These are phyloP conservation scores for Oryza australiensis DNA, from an alignment of 176 grass and related monocot genomes.

Conservation along the genomic window DNA sequence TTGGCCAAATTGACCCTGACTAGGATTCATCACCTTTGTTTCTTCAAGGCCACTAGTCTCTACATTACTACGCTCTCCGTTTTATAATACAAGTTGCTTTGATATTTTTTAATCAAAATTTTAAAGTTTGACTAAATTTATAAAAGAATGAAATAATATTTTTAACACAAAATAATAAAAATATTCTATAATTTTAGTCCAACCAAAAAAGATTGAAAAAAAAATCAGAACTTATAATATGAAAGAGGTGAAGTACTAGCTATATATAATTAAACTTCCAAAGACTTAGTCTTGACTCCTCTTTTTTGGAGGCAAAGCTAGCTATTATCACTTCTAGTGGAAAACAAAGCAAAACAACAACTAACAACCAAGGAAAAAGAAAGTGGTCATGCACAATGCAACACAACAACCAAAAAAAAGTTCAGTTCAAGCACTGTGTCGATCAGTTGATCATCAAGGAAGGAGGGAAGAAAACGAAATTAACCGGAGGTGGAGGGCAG, in stretches of 20 bases:
- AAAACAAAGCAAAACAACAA: background rate
- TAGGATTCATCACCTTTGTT: slow-evolving; percentile 20
- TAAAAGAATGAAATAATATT: too few species aligned
- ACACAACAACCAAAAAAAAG: background rate
- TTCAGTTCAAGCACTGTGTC: background rate
- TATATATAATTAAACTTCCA: background rate
- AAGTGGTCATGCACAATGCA: background rate
- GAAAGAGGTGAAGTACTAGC: too few species aligned
- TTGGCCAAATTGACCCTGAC: slow-evolving; percentile 28
- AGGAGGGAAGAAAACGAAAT: background rate
- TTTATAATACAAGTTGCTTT: too few species aligned
- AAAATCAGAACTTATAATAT: too few species aligned
- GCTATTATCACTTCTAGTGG: background rate
- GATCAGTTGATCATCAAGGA: background rate
- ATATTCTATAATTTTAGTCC: too few species aligned
- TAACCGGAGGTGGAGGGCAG: background rate
- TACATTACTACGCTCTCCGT: too few species aligned
- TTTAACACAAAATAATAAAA: too few species aligned
- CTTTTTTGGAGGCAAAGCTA: background rate
- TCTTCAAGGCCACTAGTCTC: background rate
- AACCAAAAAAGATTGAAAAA: too few species aligned
- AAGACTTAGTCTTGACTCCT: background rate
- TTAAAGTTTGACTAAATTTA: too few species aligned
- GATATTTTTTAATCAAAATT: too few species aligned
- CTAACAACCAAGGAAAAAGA: background rate